These are phyloP conservation scores for Dictyostelium discoideum DNA, from an alignment of 78 protist species.

Conservation along the genomic window dicty_2.7 NC_007089.4:375001-375500, in stretches of 20 bases:
- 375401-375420: conserved; percentile 88
- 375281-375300: conserved; percentile 18
- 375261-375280: neutral
- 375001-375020: conserved; percentile 52
- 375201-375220: neutral
- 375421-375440: conserved; percentile 71
- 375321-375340: conserved; percentile 45
- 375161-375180: conserved; percentile 52
- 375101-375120: conserved; percentile 65
- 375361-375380: conserved; percentile 85
- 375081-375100: neutral
- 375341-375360: conserved; percentile 74
- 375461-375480: neutral
- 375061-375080: conserved; percentile 16
- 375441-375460: conserved; percentile 35
- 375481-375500: neutral
- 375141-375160: conserved; percentile 69
- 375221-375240: neutral
- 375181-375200: conserved; percentile 45
- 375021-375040: conserved; percentile 34
- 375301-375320: conserved; percentile 51
- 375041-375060: neutral
- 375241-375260: neutral
- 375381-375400: conserved; percentile 87
- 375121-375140: conserved; percentile 59